These are phyloP conservation scores for Chlorella ohadii DNA, from an alignment of 139 green algal species.

Conservation along the genomic window DNA sequence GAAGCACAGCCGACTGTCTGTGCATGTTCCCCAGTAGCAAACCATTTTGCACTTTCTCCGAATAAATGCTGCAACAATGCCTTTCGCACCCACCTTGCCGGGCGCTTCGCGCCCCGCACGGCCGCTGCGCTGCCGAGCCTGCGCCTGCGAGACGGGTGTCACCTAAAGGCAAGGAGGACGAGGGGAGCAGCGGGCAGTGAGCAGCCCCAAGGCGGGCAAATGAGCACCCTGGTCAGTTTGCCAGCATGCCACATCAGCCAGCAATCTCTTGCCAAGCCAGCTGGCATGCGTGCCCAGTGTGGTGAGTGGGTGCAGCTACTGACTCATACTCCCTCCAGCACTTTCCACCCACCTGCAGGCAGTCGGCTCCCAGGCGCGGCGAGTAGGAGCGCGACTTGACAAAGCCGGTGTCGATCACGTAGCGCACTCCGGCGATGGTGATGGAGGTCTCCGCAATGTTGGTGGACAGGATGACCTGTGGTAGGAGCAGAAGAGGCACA, in stretches of 20 bases:
- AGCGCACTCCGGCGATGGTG: slow-evolving; percentile 88
- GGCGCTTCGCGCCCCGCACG: slow-evolving; percentile 85
- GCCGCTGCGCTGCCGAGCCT: slow-evolving; percentile 87
- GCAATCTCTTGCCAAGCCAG: too few relatives aligned
- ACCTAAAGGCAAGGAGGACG: slow-evolving; percentile 65
- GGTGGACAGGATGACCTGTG: slow-evolving; percentile 85
- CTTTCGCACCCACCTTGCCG: slow-evolving; percentile 19
- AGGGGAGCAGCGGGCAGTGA: neutral
- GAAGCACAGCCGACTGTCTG: neutral
- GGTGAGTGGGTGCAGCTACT: too few relatives aligned
- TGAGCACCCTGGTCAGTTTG: neutral
- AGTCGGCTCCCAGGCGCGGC: slow-evolving; percentile 77
- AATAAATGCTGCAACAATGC: too few relatives aligned
- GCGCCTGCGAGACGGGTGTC: slow-evolving; percentile 79
- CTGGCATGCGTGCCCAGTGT: neutral
- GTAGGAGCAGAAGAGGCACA: too few relatives aligned
- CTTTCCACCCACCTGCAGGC: slow-evolving; percentile 66
- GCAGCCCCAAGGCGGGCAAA: neutral
- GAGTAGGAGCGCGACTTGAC: slow-evolving; percentile 89
- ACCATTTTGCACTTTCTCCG: too few relatives aligned
- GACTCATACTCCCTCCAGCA: too few relatives aligned
- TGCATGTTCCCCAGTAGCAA: too few relatives aligned
- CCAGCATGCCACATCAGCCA: too few relatives aligned
- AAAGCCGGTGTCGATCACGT: slow-evolving; percentile 84
- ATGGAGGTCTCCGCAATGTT: slow-evolving; percentile 97